Evolutionary conservation across 768 basidiomycete species (phyloP), one percentile per base, ranked within the genome.

Genomic region (Tylopilus cervinicoccineus): DNA sequence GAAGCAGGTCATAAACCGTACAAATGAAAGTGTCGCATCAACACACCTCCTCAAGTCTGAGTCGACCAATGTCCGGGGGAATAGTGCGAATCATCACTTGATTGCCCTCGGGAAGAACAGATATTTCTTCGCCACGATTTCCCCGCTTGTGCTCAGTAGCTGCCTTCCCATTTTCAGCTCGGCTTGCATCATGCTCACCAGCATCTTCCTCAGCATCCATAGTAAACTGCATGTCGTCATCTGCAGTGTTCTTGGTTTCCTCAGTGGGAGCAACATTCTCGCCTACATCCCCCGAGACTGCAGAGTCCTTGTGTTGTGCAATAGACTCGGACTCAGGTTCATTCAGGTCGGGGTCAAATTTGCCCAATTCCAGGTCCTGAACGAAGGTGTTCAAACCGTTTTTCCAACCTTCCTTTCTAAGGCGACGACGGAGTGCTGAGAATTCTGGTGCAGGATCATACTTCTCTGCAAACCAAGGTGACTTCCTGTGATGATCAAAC

Each of bases 391-490:
- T 76, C 47, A 86, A 67, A 51, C 84, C 78, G 38, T 84, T 83
- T 65, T 77, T 83, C 86, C 93, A 89, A 23, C 92, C 94, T 55
- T 88, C 82, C 69, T 83, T 86, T 64, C 88, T 80, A 53, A 93
- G 81, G 57, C 92, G 78, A 53, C 75, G 75, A 59, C 94, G 86
- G 65, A 93, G 72, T 46, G 76, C 75, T 47, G 79, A 76, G 62
- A 78, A 80, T 58, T 90, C 86, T 43, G 80, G 74, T 34, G 81
- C 69, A 48, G 86, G 86, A 52, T 93, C 90, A 73, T 97, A 97
- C 68, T 91, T 90, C 76, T 97, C 94, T 47, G 83, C 81, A 74
- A 96, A 97, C 94, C 94, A 97, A 13, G 92, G 86, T n/a, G 90
- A 91, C 63, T 87, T 86, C 70, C 84, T 81, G 74, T 97, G 94